Conservation (phyloP, 2,329 filamentous ascomycete genomes). For the Microcera coccophila region DNA sequence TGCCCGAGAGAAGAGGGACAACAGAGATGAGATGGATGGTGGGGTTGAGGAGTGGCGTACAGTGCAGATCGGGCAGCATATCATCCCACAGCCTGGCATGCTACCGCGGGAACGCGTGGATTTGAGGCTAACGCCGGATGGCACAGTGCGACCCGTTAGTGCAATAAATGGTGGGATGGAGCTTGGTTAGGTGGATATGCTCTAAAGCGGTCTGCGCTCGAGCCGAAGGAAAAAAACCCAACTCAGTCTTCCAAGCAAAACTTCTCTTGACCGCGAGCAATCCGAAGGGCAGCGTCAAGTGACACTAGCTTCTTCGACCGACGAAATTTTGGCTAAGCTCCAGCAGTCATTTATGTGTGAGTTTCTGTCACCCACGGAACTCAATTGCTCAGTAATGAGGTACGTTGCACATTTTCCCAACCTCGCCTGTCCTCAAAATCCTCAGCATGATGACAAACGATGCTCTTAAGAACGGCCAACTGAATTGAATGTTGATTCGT, state of each 20-base stretch:
- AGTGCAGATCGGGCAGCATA: constrained; percentile 31
- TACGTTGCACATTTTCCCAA: constrained; percentile 3
- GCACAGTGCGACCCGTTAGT: constrained; percentile 26
- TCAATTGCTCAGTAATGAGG: not conserved
- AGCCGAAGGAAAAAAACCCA: not conserved
- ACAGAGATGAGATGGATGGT: constrained; percentile 26
- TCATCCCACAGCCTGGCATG: constrained; percentile 11
- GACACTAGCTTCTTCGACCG: not conserved
- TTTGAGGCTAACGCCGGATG: not conserved
- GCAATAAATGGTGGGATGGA: constrained; percentile 26
- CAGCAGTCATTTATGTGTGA: not conserved
- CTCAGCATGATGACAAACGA: constrained; percentile 52
- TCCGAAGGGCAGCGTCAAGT: not conserved
- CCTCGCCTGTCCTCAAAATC: constrained; percentile 7
- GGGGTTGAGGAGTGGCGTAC: constrained; percentile 36
- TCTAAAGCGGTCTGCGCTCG: constrained; percentile 5
- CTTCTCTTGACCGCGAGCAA: no score
- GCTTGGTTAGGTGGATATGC: constrained; percentile 25
- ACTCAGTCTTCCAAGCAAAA: not conserved
- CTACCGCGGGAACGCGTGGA: constrained; percentile 12
- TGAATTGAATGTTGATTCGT: constrained; percentile 57
- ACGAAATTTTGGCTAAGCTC: not conserved
- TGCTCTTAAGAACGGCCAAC: constrained; percentile 65
- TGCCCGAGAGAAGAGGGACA: constrained; percentile 25
- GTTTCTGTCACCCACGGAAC: not conserved